Percentiles rank a stretch among this genome's conserved stretches.
Conservation (phyloP, 2,329 filamentous ascomycete genomes). For the Fusarium graminum region DNA sequence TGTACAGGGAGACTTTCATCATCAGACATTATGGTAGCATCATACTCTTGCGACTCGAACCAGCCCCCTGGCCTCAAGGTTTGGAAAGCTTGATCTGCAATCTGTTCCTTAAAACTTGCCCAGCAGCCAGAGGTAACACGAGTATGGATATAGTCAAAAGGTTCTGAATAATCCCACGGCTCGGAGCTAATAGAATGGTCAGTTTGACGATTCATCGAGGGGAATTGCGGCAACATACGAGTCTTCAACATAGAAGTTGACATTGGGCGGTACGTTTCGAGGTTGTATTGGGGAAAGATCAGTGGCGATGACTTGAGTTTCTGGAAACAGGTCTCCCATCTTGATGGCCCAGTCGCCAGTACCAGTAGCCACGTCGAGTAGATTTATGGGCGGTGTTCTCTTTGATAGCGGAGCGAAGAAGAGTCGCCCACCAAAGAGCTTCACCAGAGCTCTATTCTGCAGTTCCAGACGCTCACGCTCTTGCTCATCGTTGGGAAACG, state of each 20-base stretch:
- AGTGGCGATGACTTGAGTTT: constrained; percentile 70
- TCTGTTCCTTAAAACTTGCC: constrained; percentile 61
- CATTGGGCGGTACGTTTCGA: constrained; percentile 75
- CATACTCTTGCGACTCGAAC: constrained; percentile 66
- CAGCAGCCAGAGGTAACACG: constrained; percentile 65
- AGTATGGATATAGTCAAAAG: constrained; percentile 68
- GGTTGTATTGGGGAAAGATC: constrained; percentile 78
- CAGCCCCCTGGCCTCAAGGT: constrained; percentile 65
- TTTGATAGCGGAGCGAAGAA: constrained; percentile 60
- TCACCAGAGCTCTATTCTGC: constrained; percentile 56
- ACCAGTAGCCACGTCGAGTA: constrained; percentile 62
- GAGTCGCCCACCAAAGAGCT: constrained; percentile 56
- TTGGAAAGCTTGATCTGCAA: constrained; percentile 66
- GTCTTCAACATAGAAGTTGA: constrained; percentile 81
- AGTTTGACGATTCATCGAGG: constrained; percentile 1
- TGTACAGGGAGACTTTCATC: constrained; percentile 59
- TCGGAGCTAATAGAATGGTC: constrained; percentile 56
- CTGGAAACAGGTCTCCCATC: constrained; percentile 72
- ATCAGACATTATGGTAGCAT: constrained; percentile 57
- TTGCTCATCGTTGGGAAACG: constrained; percentile 60
- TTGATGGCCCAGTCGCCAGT: constrained; percentile 74
- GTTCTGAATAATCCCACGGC: constrained; percentile 65
- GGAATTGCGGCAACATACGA: constrained; percentile 50
- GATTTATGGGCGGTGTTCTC: constrained; percentile 52
- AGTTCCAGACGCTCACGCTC: constrained; percentile 59